Conservation (phyloP, 202 grass and related monocot species). For the Dendrocalamus latiflorus region DNA sequence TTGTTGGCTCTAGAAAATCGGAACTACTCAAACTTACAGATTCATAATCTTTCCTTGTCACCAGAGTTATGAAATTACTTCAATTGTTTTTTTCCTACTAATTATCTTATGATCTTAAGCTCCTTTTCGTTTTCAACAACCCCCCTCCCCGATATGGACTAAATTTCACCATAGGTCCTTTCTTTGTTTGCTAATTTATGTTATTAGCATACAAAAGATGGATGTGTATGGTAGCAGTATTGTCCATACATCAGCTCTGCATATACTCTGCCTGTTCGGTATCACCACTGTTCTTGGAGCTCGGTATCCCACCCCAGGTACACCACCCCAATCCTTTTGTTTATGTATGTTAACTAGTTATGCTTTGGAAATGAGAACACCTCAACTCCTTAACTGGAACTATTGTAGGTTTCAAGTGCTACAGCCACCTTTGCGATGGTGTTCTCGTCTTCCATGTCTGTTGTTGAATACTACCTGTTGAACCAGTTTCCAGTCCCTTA, state of each 20-base stretch:
- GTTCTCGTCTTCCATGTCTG: too few species aligned
- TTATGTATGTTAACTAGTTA: too few species aligned
- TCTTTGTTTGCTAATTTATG: background rate
- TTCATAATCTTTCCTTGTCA: too few species aligned
- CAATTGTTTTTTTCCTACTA: background rate
- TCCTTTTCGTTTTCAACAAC: too few species aligned
- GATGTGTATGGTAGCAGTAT: background rate
- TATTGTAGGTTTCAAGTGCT: too few species aligned
- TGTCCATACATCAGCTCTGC: constrained; percentile 44
- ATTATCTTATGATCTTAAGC: background rate
- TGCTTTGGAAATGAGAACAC: too few species aligned
- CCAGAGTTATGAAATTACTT: background rate
- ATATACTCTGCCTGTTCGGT: constrained; percentile 53
- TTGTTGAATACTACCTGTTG: too few species aligned
- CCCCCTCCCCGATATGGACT: background rate
- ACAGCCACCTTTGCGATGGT: too few species aligned
- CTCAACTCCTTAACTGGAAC: too few species aligned
- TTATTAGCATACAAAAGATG: constrained; percentile 8
- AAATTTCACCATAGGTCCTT: background rate
- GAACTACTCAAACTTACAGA: background rate
- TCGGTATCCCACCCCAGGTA: constrained; percentile 84
- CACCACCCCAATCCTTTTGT: too few species aligned
- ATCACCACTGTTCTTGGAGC: constrained; percentile 81
- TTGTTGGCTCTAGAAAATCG: background rate
- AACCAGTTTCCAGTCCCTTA: too few species aligned